Conservation (phyloP, 2,329 filamentous ascomycete species). For the Dactylellina sp. region DNA sequence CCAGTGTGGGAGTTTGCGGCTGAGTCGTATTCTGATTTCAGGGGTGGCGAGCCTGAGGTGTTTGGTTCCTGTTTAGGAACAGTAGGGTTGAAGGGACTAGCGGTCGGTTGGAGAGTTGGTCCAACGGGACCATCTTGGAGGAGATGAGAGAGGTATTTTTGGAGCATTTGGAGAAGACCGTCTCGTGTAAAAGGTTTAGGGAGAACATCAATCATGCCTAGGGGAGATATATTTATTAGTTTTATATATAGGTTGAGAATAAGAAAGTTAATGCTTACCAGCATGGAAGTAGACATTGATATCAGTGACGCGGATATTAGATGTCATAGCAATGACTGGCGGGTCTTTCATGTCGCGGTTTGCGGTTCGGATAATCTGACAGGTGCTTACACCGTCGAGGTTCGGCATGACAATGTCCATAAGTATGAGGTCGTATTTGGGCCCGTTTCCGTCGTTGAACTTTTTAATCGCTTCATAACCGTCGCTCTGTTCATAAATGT, state of each 20-base stretch:
- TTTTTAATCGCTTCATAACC: conserved; percentile 92
- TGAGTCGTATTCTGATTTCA: conserved; percentile 52
- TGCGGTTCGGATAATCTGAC: conserved; percentile 81
- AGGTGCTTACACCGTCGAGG: conserved; percentile 92
- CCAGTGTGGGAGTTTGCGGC: conserved; percentile 32
- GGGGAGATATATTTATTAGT: conserved; percentile 2
- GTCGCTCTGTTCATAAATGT: conserved; percentile 73
- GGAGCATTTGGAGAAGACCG: conserved; percentile 83
- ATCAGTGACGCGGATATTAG: conserved; percentile 95
- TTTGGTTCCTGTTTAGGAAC: conserved; percentile 30
- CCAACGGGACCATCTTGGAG: conserved; percentile 68
- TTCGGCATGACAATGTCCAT: conserved; percentile 99
- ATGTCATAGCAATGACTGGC: conserved; percentile 98
- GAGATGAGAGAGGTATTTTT: conserved; percentile 76
- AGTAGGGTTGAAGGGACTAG: no score
- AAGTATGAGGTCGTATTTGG: conserved; percentile 76
- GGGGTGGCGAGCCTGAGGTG: conserved; percentile 13
- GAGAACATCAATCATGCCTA: conserved; percentile 97
- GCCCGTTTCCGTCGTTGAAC: conserved; percentile 67
- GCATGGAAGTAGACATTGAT: conserved; percentile 97
- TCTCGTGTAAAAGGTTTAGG: conserved; percentile 96
- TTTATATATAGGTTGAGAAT: no score
- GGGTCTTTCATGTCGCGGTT: conserved; percentile 66
- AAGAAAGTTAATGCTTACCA: conserved; percentile 79
- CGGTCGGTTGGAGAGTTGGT: conserved; percentile 62